phyloP scores from a whole-genome alignment of 2,329 filamentous ascomycete genomes.

The Nothophoma quercina region DNA sequence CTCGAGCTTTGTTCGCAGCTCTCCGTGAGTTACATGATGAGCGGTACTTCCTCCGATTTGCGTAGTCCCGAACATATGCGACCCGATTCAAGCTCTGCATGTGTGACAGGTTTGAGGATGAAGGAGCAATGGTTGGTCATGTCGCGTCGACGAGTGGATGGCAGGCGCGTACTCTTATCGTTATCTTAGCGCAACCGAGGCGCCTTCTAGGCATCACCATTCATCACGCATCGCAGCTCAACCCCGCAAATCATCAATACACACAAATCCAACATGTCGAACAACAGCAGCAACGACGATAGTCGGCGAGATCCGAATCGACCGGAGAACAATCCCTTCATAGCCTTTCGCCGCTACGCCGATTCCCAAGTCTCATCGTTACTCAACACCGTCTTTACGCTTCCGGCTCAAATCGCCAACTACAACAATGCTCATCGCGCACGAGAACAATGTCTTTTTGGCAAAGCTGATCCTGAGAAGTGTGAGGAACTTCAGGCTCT shows the following conservation, averaged over 20 bases:
- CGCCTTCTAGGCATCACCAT: constrained; percentile 15
- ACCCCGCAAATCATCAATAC: constrained; percentile 13
- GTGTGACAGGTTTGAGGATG: not conserved
- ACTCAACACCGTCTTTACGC: constrained; percentile 60
- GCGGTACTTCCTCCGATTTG: not conserved
- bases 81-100: not conserved
- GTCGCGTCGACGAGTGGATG: not conserved
- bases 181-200: constrained; percentile 20
- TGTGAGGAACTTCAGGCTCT: constrained; percentile 38
- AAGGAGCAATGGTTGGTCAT: not conserved
- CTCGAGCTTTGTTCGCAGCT: not conserved
- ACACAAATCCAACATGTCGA: constrained; percentile 31
- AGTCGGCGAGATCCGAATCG: constrained; percentile 23
- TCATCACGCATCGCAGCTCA: constrained; percentile 11
- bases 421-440: constrained; percentile 41
- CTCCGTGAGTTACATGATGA: not conserved
- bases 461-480: constrained; percentile 36
- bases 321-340: constrained; percentile 61
- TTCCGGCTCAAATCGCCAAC: constrained; percentile 42
- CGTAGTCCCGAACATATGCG: too few relatives aligned
- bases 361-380: constrained; percentile 65
- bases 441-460: constrained; percentile 43
- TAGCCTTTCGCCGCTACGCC: constrained; percentile 67
- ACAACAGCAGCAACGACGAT: constrained; percentile 31
- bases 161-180: constrained; percentile 2